Conservation (phyloP, 345 rosid genomes). For the Populus simonii region DNA sequence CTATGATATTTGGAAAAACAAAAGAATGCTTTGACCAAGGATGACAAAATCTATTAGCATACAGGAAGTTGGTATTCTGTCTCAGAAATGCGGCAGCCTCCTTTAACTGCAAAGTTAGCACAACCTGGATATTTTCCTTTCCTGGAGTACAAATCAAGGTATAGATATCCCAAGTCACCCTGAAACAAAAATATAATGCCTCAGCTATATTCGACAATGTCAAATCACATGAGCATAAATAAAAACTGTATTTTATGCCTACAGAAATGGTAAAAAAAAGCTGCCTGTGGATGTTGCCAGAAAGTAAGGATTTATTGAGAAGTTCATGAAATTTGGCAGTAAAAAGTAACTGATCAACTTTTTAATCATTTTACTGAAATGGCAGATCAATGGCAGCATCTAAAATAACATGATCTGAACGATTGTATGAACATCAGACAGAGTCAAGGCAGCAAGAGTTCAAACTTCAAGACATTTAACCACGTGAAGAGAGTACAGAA, state of each 20-base stretch:
- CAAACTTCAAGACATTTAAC: neutral
- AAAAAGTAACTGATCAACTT: neutral
- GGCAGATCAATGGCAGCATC: neutral
- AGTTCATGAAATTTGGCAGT: neutral
- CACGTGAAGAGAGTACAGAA: too few relatives aligned
- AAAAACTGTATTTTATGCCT: neutral
- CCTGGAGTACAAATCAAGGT: conserved; percentile 86
- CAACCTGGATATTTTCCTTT: conserved; percentile 93
- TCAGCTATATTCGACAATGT: neutral
- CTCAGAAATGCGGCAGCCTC: conserved; percentile 78
- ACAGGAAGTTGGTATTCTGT: conserved; percentile 93
- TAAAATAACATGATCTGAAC: neutral
- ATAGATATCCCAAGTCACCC: conserved; percentile 90
- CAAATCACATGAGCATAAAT: neutral
- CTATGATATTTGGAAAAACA: neutral
- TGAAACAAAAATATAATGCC: conserved; percentile 30
- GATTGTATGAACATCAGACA: too few relatives aligned
- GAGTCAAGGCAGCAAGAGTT: too few relatives aligned
- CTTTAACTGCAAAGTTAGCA: conserved; percentile 90
- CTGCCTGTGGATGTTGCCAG: neutral
- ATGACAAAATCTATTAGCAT: conserved; percentile 25
- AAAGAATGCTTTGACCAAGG: neutral
- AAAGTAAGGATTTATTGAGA: neutral
- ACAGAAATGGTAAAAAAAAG: neutral
- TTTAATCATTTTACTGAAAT: neutral